Evolutionary conservation across 345 rosid genomes (phyloP).

Genomic region (Pistacia integerrima): DNA sequence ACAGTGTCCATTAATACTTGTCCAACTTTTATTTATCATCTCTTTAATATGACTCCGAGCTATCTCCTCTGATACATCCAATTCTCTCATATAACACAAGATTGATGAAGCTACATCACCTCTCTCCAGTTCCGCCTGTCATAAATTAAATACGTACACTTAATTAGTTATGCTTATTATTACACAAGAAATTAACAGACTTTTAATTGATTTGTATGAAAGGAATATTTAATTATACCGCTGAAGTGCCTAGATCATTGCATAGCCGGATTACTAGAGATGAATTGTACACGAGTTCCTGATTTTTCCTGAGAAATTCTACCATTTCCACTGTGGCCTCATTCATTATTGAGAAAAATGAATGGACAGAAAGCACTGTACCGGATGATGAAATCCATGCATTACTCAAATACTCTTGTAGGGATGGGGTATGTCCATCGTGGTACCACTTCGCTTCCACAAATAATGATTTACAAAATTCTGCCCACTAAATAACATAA

Average conservation of each 20-base stretch:
- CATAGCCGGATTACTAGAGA: conserved; percentile 48
- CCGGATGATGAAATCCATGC: conserved; percentile 52
- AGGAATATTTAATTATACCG: conserved; percentile 22
- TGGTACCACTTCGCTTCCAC: conserved; percentile 55
- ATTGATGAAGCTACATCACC: conserved; percentile 58
- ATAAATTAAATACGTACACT: neutral
- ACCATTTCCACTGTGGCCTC: conserved; percentile 12
- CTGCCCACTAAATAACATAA: conserved; percentile 46
- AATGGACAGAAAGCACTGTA: conserved; percentile 30
- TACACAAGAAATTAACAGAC: neutral
- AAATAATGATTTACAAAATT: conserved; percentile 45
- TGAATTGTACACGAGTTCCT: conserved; percentile 33
- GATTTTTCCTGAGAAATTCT: conserved; percentile 9
- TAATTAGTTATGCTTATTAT: neutral
- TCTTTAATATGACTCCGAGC: conserved; percentile 34
- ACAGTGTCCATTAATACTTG: conserved; percentile 37
- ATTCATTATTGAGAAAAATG: conserved; percentile 28
- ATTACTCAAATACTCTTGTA: conserved; percentile 45
- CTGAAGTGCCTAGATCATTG: conserved; percentile 51
- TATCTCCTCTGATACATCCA: conserved; percentile 37
- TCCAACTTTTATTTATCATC: conserved; percentile 40
- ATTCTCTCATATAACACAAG: conserved; percentile 41
- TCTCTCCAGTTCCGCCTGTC: conserved; percentile 54
- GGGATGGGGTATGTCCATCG: conserved; percentile 34
- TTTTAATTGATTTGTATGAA: neutral